These are phyloP conservation scores for Penicillium pulvis DNA, from an alignment of 495 filamentous ascomycete species.

Conservation along the genomic window DNA sequence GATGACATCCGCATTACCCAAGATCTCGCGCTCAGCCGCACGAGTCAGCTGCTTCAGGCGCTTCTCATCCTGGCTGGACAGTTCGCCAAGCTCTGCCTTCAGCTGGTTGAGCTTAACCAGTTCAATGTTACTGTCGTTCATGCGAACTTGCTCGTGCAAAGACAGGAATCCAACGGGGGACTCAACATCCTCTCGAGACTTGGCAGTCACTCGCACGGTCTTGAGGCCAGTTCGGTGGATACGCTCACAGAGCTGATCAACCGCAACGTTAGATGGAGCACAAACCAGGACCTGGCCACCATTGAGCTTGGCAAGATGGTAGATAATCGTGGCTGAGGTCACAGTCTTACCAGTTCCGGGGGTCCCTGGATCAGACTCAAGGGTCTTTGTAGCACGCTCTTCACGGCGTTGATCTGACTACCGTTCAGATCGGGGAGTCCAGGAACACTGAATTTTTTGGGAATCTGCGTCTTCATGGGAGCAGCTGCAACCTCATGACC, in stretches of 20 bases:
- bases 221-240: constrained; percentile 95
- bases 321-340: constrained; percentile 98
- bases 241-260: constrained; percentile 97
- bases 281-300: constrained; percentile 95
- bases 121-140: constrained; percentile 95
- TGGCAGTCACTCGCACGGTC: constrained; percentile 96
- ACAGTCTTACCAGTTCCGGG: constrained; percentile 98
- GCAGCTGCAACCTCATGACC: constrained; percentile 95
- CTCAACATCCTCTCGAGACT: constrained; percentile 97
- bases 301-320: constrained; percentile 94
- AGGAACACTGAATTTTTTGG: constrained; percentile 94
- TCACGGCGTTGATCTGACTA: constrained; percentile 96
- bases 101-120: constrained; percentile 88
- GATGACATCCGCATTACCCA: constrained; percentile 95
- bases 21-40: constrained; percentile 90
- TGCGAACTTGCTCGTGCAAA: constrained; percentile 93
- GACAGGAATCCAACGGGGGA: constrained; percentile 94
- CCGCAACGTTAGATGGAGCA: constrained; percentile 96
- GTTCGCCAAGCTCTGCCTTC: constrained; percentile 87
- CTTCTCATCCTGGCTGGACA: constrained; percentile 97
- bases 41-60: constrained; percentile 94
- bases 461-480: constrained; percentile 95
- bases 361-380: constrained; percentile 96
- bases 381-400: constrained; percentile 89
- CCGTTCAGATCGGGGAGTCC: constrained; percentile 94